Evolutionary conservation across 2,329 filamentous ascomycete genomes (phyloP).

Genomic region (Talaromyces piceae): DNA sequence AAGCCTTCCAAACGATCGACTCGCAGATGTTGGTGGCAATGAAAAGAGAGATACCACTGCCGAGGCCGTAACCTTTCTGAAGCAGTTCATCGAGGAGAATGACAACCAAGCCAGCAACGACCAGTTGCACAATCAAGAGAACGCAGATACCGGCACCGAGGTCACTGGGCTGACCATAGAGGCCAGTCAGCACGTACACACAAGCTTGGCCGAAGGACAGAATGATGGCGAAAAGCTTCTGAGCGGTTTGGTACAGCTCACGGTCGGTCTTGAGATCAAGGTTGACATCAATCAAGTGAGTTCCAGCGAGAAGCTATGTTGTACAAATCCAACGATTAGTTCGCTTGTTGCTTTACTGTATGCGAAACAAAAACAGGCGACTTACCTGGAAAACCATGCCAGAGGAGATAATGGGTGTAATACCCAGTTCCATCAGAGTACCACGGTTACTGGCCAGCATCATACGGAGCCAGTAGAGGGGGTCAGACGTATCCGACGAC

Average conservation of each 20-base stretch:
- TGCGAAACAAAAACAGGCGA: neutral
- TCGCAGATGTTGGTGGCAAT: conserved; percentile 99
- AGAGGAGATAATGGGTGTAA: conserved; percentile 97
- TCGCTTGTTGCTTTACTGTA: conserved; percentile 14
- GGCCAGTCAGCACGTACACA: conserved; percentile 95
- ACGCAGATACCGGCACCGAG: conserved; percentile 97
- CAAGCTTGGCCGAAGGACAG: conserved; percentile 95
- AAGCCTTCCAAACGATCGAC: conserved; percentile 99
- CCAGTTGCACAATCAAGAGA: conserved; percentile 93
- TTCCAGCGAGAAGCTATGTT: conserved; percentile 77
- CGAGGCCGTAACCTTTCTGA: conserved; percentile 98
- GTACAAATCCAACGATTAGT: neutral
- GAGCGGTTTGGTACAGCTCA: conserved; percentile 98
- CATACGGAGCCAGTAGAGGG: conserved; percentile 99
- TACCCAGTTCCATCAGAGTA: conserved; percentile 92
- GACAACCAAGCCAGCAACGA: conserved; percentile 95
- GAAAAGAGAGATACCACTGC: conserved; percentile 97
- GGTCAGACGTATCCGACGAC: conserved; percentile 96
- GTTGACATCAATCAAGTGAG: conserved; percentile 99
- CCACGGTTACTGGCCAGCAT: conserved; percentile 98
- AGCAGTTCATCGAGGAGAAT: conserved; percentile 98
- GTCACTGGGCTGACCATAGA: conserved; percentile 93
- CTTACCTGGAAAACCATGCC: conserved; percentile 95
- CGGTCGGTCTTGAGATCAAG: conserved; percentile 99
- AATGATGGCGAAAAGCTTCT: conserved; percentile 98